Conservation (phyloP, 2,329 filamentous ascomycete genomes). For the Bimuria novae-zelandiae region DNA sequence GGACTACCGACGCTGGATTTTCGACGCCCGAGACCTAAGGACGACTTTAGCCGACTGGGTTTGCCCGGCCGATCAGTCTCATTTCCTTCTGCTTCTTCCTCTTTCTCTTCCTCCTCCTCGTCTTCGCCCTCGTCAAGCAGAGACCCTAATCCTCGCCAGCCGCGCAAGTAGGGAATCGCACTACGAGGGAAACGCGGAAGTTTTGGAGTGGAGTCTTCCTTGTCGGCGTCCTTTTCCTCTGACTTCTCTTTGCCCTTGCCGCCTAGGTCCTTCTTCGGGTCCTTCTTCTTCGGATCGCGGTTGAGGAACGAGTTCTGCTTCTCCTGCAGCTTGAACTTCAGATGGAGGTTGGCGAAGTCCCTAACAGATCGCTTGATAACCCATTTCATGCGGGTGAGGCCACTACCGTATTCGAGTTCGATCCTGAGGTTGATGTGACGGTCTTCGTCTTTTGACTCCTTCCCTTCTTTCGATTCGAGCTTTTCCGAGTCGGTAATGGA, state of each 20-base stretch:
- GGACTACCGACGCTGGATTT: conserved; percentile 58
- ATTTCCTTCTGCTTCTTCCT: conserved; percentile 62
- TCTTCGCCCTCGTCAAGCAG: conserved; percentile 73
- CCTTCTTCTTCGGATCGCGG: conserved; percentile 53
- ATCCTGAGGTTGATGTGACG: conserved; percentile 88
- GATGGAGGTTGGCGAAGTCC: conserved; percentile 90
- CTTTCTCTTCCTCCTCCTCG: conserved; percentile 67
- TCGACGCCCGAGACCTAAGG: conserved; percentile 62
- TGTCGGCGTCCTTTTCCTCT: conserved; percentile 49
- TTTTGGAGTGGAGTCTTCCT: conserved; percentile 69
- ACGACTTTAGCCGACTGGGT: conserved; percentile 59
- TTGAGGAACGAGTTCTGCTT: conserved; percentile 79
- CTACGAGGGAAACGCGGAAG: conserved; percentile 89
- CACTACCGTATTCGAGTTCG: conserved; percentile 94
- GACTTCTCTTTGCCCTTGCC: conserved; percentile 26
- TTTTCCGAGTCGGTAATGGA: conserved; percentile 77
- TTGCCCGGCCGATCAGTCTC: conserved; percentile 66
- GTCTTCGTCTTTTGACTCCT: conserved; percentile 47
- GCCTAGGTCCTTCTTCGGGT: conserved; percentile 20
- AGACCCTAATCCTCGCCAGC: conserved; percentile 68
- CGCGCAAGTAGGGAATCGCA: conserved; percentile 86
- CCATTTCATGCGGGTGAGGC: conserved; percentile 96
- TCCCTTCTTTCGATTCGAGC: conserved; percentile 34
- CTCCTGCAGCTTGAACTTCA: conserved; percentile 88
- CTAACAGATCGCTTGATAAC: conserved; percentile 82